Base-by-base conservation (phyloP, 139 green algal genomes). In the Micractinium sp. region DNA sequence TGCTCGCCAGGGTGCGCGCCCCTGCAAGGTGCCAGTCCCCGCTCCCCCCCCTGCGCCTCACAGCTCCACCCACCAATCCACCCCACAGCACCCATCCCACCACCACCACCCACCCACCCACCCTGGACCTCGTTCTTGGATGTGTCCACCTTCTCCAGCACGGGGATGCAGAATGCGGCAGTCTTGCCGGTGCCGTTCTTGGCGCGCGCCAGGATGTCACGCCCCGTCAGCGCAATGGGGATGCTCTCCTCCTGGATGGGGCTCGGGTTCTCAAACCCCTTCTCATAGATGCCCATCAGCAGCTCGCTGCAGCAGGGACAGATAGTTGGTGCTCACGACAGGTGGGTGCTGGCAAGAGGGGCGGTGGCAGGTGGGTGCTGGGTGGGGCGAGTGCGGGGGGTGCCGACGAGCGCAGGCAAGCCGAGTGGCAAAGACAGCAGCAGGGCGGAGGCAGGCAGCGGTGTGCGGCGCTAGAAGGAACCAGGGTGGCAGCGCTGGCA, bases 101-200 rank as follows among this genome's bases (percentile, higher is more conserved):
- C 33, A 33, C 13, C 76, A 3, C 38, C 0, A 3, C 39, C 22
- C 29, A 0, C 18, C 80, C 27, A 23, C 92, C 76, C 87, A 97
- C 97, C 97, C 93, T 99, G 98, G 81, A 99, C 98, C 77, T 96
- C 92, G 80, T 98, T 97, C 77, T 95, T 96, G 53, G 82, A 92
- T 9, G 93, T 93, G 91, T 99, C 97, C 18, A 99, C 91, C 85
- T 97, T 97, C 92, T 99, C 98, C 29, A 99, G 92, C 23, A 99
- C 95, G 0, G 98, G 98, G 86, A 99, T 99, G 92, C 92, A 97
- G 91, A 99, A 99, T n/a, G 98, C 98, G 66, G 98, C 98, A 0
- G 98, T 99, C 92, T 99, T 99, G 77, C 98, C 98, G 14, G 98
- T 99, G 74, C 98, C 98, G 92, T 99, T 99, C 92, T 99, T 99